A percentile compares a stretch with the other conserved stretches of the same genome.
phyloP scores from a whole-genome alignment of 495 filamentous ascomycete species.

The Hypoxylon fragiforme region DNA sequence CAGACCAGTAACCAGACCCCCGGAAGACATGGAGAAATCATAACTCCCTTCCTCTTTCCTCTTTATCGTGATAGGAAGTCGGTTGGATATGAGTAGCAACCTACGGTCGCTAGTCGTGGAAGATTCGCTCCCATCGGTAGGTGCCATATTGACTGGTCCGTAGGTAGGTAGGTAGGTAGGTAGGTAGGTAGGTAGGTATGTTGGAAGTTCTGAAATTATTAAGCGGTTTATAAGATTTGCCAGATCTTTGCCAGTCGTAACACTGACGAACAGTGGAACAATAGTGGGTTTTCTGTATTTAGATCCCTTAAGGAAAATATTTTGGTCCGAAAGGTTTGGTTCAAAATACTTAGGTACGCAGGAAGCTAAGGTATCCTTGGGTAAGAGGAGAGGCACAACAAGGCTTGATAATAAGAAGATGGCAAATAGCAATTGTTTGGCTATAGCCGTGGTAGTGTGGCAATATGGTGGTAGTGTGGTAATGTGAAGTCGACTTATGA shows the following conservation, averaged over 20 bases:
- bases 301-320: too few species aligned
- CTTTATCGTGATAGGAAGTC: constrained; percentile 94
- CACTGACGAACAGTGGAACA: too few species aligned
- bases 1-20: constrained; percentile 87
- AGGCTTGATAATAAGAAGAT: background rate
- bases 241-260: too few species aligned
- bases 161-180: background rate
- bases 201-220: too few species aligned
- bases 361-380: background rate
- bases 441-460: constrained; percentile 14
- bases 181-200: too few species aligned
- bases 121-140: constrained; percentile 29
- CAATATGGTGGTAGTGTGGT: constrained; percentile 8
- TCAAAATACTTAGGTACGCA: too few species aligned
- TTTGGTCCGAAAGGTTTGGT: too few species aligned
- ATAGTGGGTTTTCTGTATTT: too few species aligned
- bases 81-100: constrained; percentile 88
- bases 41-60: constrained; percentile 78
- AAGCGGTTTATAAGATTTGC: too few species aligned
- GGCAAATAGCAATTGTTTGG: constrained; percentile 4
- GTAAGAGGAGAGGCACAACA: background rate
- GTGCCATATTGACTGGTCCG: constrained; percentile 32
- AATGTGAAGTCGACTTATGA: background rate
- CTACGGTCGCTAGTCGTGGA: constrained; percentile 41
- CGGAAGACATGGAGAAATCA: constrained; percentile 91